Conservation (phyloP, 2,329 filamentous ascomycete genomes). For the Fusarium oligoseptatum region DNA sequence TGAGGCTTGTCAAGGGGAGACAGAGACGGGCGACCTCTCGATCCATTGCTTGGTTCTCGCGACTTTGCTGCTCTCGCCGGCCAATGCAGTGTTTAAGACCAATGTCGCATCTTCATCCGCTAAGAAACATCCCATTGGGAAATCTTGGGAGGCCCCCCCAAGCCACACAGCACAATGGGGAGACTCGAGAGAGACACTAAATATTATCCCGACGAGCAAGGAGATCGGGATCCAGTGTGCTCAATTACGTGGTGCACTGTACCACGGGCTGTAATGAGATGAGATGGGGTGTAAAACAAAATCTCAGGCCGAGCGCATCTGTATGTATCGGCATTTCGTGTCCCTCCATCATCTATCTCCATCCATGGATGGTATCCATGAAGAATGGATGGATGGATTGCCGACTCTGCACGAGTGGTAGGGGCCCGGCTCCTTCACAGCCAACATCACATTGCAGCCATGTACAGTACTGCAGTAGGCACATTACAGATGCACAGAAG, state of each 20-base stretch:
- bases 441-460: not conserved
- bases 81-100: conserved; percentile 37
- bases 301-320: conserved; percentile 6
- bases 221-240: not conserved
- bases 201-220: conserved; percentile 14
- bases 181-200: conserved; percentile 27
- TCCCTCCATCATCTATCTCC: not conserved
- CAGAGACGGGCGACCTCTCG: not conserved
- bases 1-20: conserved; percentile 20
- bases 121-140: conserved; percentile 23
- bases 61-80: conserved; percentile 11
- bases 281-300: not conserved
- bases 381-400: not conserved
- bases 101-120: conserved; percentile 36
- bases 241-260: conserved; percentile 2
- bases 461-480: not conserved
- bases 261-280: not conserved
- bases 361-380: not conserved
- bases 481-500: conserved; percentile 14
- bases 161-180: conserved; percentile 5
- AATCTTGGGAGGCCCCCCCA: not conserved
- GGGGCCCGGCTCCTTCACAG: conserved; percentile 3
- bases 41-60: conserved; percentile 2
- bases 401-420: not conserved
- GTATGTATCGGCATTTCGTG: conserved; percentile 12